Conservation (phyloP, 2,329 filamentous ascomycete genomes). For the Ophiobolus disseminans region DNA sequence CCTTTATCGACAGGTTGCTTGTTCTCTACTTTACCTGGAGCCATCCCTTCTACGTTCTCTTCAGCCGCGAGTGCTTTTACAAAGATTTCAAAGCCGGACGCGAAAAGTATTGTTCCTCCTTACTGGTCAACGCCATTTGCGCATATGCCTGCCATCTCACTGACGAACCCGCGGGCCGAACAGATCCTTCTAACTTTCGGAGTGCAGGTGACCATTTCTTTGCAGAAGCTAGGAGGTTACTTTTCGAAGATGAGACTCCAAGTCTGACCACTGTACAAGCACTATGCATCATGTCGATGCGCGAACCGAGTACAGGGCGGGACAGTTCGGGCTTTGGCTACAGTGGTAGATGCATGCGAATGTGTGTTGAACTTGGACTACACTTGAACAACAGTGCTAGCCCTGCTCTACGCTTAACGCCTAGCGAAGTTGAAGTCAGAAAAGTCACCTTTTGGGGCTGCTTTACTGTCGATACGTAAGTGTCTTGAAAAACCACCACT, state of each 20-base stretch:
- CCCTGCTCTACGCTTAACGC: slow-evolving; percentile 39
- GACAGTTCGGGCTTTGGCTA: slow-evolving; percentile 78
- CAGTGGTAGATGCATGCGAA: slow-evolving; percentile 73
- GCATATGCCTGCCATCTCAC: slow-evolving; percentile 74
- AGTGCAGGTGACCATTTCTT: slow-evolving; percentile 79
- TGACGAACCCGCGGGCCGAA: slow-evolving; percentile 67
- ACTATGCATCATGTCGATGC: slow-evolving; percentile 76
- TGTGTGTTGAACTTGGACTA: slow-evolving; percentile 75
- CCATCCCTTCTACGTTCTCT: slow-evolving; percentile 76
- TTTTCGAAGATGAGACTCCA: slow-evolving; percentile 65
- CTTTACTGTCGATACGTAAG: slow-evolving; percentile 58
- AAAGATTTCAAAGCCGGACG: slow-evolving; percentile 68
- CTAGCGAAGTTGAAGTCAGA: slow-evolving; percentile 56
- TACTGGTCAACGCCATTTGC: slow-evolving; percentile 70
- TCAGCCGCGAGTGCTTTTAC: slow-evolving; percentile 75
- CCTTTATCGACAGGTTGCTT: slow-evolving; percentile 68
- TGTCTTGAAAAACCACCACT: slow-evolving; percentile 11
- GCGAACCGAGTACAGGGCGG: slow-evolving; percentile 74
- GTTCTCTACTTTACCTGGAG: slow-evolving; percentile 73
- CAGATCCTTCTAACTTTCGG: slow-evolving; percentile 66
- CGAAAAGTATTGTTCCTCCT: slow-evolving; percentile 70
- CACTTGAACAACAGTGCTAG: slow-evolving; percentile 58
- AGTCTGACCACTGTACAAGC: slow-evolving; percentile 76
- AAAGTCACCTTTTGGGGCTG: slow-evolving; percentile 62
- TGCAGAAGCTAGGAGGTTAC: slow-evolving; percentile 68